phyloP scores from a whole-genome alignment of 2,329 filamentous ascomycete genomes.

The Paraconiothyrium sp. region DNA sequence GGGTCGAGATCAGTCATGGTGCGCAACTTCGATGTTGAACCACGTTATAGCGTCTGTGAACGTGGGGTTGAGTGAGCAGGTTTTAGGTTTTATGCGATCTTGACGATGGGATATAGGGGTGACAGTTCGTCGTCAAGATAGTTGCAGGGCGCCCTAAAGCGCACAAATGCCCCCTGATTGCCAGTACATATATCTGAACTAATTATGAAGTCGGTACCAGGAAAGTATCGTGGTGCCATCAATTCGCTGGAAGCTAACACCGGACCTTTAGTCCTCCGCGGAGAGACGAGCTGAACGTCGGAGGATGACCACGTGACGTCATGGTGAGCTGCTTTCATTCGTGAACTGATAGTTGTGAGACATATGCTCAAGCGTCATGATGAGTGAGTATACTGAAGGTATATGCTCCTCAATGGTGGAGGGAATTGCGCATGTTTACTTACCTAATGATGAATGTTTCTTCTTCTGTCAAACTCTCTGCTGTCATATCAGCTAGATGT shows the following conservation, averaged over 20 bases:
- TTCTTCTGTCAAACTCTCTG: too few species aligned
- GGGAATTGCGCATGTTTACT: not conserved
- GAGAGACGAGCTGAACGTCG: not conserved
- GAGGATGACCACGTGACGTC: conserved; percentile 8
- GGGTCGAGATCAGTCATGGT: conserved; percentile 2
- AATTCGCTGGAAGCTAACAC: not conserved
- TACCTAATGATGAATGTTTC: too few species aligned
- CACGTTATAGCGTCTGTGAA: not conserved
- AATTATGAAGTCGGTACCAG: not conserved
- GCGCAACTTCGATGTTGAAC: not conserved
- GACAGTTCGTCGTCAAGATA: too few species aligned
- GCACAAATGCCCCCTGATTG: too few species aligned
- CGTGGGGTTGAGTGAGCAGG: not conserved
- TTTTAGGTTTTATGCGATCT: not conserved
- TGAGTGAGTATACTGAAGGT: not conserved
- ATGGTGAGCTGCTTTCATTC: not conserved
- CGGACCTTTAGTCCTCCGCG: not conserved
- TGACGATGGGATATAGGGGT: not conserved
- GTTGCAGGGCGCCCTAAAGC: too few species aligned
- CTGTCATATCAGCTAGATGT: too few species aligned
- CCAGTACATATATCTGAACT: not conserved
- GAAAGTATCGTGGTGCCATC: not conserved
- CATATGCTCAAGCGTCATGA: too few species aligned
- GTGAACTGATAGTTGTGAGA: too few species aligned
- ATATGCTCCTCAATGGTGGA: not conserved